phyloP scores from a whole-genome alignment of 192 early-diverging fungal genomes.

The Rhizoclosmatium globosum region DNA sequence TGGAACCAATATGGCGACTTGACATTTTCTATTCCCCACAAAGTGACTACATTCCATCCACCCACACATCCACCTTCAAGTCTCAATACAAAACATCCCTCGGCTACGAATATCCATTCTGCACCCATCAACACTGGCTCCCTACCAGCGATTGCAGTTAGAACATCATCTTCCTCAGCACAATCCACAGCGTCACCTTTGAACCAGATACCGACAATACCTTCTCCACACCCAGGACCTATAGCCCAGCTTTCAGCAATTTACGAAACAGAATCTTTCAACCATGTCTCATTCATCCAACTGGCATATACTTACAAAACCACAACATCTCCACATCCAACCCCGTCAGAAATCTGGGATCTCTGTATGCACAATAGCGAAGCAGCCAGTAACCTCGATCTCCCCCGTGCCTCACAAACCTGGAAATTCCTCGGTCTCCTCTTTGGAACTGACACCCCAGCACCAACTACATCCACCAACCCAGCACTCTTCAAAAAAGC shows the following conservation, averaged over 20 bases:
- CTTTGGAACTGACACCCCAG: slow-evolving; percentile 49
- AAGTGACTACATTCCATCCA: not conserved
- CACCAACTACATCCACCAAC: not conserved
- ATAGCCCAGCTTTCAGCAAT: slow-evolving; percentile 52
- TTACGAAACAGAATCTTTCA: slow-evolving; percentile 62
- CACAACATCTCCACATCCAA: not conserved
- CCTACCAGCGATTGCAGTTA: not conserved
- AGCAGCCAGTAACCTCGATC: slow-evolving; percentile 67
- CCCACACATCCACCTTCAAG: not conserved
- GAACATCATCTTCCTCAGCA: not conserved
- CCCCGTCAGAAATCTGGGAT: not conserved
- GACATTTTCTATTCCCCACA: slow-evolving; percentile 58
- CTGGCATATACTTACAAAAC: slow-evolving; percentile 54
- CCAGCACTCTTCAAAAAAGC: not conserved
- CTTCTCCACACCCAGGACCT: slow-evolving; percentile 33
- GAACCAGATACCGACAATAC: not conserved
- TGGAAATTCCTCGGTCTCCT: slow-evolving; percentile 79
- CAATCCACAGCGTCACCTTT: not conserved
- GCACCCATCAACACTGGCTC: not conserved
- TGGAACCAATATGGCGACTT: slow-evolving; percentile 77
- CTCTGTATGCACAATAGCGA: slow-evolving; percentile 27
- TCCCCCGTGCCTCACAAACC: slow-evolving; percentile 72
- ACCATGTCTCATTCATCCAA: slow-evolving; percentile 69
- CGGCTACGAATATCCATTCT: not conserved
- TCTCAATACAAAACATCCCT: not conserved